These are phyloP conservation scores for Colletotrichum chlorophyti DNA, from an alignment of 2,329 filamentous ascomycete species.

Conservation along the genomic window DNA sequence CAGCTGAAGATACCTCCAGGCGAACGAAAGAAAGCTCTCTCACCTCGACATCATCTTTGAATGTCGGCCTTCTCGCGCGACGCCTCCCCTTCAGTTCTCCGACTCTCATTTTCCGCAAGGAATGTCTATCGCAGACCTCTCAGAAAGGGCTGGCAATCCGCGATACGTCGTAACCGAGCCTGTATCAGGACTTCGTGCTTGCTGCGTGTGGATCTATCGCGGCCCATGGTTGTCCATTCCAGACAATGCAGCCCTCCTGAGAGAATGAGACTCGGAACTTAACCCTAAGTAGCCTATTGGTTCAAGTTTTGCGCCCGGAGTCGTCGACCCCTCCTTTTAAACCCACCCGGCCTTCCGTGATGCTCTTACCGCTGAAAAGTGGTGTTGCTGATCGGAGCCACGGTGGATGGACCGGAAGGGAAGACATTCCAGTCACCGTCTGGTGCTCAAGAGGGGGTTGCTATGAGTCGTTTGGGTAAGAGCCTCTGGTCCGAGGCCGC, in stretches of 20 bases:
- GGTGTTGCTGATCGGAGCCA: slow-evolving; percentile 42
- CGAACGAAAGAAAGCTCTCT: slow-evolving; percentile 52
- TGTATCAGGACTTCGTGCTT: slow-evolving; percentile 60
- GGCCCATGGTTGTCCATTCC: slow-evolving; percentile 43
- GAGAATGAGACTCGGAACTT: slow-evolving; percentile 84
- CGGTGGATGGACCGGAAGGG: slow-evolving; percentile 54
- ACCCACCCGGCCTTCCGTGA: slow-evolving; percentile 39
- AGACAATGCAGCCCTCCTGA: slow-evolving; percentile 52
- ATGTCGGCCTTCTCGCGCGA: slow-evolving; percentile 60
- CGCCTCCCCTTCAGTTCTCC: slow-evolving; percentile 84
- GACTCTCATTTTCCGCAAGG: slow-evolving; percentile 73
- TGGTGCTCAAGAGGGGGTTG: slow-evolving; percentile 63
- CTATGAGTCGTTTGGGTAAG: slow-evolving; percentile 82
- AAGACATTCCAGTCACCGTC: slow-evolving; percentile 64
- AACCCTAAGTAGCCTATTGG: slow-evolving; percentile 90
- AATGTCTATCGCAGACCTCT: slow-evolving; percentile 62
- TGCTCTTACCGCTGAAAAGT: slow-evolving; percentile 58
- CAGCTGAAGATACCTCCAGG: slow-evolving; percentile 24
- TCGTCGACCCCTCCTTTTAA: slow-evolving; percentile 76
- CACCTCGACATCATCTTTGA: slow-evolving; percentile 34
- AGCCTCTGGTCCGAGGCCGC: slow-evolving; percentile 74
- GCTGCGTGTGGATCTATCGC: slow-evolving; percentile 54
- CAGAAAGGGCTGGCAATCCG: slow-evolving; percentile 43
- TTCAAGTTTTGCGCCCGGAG: slow-evolving; percentile 74
- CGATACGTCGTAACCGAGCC: slow-evolving; percentile 67